Conservation (phyloP, 2,329 filamentous ascomycete species). For the Bipolaris gigantea region DNA sequence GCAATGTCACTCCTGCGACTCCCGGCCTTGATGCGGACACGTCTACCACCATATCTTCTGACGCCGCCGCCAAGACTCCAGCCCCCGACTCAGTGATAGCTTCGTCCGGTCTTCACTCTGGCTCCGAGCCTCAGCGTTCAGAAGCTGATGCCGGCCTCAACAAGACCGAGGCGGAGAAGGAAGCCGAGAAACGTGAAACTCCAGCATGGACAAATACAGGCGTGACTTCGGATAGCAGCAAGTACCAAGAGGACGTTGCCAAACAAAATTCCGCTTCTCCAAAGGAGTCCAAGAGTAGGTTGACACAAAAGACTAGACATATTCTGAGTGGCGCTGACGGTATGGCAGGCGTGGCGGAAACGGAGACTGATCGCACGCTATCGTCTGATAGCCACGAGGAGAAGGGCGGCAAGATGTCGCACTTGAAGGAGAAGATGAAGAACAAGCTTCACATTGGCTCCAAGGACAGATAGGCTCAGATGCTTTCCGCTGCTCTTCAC, state of each 20-base stretch:
- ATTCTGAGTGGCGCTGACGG: slow-evolving; percentile 40
- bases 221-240: slow-evolving; percentile 54
- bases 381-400: slow-evolving; percentile 25
- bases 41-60: slow-evolving; percentile 8
- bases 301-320: slow-evolving; percentile 21
- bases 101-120: slow-evolving; percentile 9
- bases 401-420: slow-evolving; percentile 52
- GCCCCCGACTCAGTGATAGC: slow-evolving; percentile 17
- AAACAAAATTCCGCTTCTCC: slow-evolving; percentile 7
- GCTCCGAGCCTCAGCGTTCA: slow-evolving; percentile 16
- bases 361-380: slow-evolving; percentile 53
- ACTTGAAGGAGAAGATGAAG: slow-evolving; percentile 67
- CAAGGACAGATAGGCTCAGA: slow-evolving; percentile 33
- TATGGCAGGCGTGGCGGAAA: slow-evolving; percentile 55
- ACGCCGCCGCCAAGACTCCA: slow-evolving; percentile 16
- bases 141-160: slow-evolving; percentile 17
- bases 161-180: slow-evolving; percentile 27
- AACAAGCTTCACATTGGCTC: slow-evolving; percentile 62
- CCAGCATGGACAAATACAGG: slow-evolving; percentile 55
- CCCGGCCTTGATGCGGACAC: slow-evolving; percentile 7
- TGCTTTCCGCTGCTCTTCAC: not conserved
- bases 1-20: slow-evolving; percentile 10
- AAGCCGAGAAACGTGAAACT: slow-evolving; percentile 42
- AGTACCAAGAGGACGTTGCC: slow-evolving; percentile 68
- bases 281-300: slow-evolving; percentile 52